Evolutionary conservation across 192 early-diverging fungal species (phyloP).

Genomic region (Spinellus fusiger): DNA sequence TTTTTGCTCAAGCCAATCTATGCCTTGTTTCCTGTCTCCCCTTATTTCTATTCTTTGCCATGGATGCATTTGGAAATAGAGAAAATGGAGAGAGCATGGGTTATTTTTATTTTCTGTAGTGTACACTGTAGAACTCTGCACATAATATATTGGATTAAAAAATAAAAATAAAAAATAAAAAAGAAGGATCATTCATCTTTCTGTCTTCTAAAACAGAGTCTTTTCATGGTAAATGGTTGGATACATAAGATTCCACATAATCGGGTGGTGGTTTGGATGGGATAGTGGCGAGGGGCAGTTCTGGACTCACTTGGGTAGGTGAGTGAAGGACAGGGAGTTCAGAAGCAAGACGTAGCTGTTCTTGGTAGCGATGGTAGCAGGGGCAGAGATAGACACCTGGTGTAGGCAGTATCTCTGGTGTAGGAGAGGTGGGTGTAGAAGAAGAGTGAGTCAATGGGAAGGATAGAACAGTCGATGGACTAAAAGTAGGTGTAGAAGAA

Average conservation of each 20-base stretch:
- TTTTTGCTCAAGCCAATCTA: background rate
- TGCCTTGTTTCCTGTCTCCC: too few relatives aligned
- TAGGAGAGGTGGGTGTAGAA: too few relatives aligned
- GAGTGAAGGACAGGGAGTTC: background rate
- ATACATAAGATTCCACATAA: constrained; percentile 1
- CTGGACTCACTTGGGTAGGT: background rate
- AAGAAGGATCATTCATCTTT: background rate
- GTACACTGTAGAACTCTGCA: too few relatives aligned
- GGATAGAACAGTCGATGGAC: too few relatives aligned
- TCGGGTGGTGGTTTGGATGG: constrained; percentile 22
- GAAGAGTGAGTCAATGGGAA: too few relatives aligned
- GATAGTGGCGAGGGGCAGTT: constrained; percentile 3
- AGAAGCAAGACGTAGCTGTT: constrained; percentile 9
- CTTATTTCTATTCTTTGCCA: too few relatives aligned
- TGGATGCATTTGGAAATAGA: too few relatives aligned
- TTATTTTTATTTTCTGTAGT: too few relatives aligned
- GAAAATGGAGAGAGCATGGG: too few relatives aligned
- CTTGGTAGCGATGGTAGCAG: constrained; percentile 5
- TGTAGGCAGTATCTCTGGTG: background rate
- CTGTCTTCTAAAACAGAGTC: background rate
- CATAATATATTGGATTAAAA: too few relatives aligned
- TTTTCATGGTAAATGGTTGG: background rate
- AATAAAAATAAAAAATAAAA: too few relatives aligned
- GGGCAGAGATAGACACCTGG: constrained; percentile 3
- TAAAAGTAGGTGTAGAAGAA: too few relatives aligned